phyloP scores from a whole-genome alignment of 768 basidiomycete genomes.

The Termitomyces sp. region DNA sequence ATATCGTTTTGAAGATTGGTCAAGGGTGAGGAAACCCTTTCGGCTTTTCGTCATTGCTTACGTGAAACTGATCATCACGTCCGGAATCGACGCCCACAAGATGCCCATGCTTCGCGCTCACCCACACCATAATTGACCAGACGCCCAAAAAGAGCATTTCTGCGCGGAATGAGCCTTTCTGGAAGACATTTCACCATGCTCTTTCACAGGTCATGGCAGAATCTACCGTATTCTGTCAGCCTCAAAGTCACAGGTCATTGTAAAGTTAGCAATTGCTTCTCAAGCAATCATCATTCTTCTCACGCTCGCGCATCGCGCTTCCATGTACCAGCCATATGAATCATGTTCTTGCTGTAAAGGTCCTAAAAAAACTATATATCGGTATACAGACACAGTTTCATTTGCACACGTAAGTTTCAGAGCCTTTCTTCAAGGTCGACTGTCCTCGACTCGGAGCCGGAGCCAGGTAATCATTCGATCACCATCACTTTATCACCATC shows the following conservation, averaged over 20 bases:
- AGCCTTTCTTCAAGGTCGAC: no score
- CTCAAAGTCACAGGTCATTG: neutral
- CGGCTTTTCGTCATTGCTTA: constrained; percentile 12
- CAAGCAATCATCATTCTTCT: neutral
- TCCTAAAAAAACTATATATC: neutral
- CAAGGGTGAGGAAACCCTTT: neutral
- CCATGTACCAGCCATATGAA: neutral
- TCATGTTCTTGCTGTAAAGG: neutral
- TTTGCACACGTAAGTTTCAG: no score
- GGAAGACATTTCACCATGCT: neutral
- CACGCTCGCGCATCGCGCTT: neutral
- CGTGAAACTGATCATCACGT: constrained; percentile 7
- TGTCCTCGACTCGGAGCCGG: neutral
- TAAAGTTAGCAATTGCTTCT: neutral
- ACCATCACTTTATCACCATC: no score
- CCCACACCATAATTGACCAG: neutral
- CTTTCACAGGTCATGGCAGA: neutral
- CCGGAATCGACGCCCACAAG: neutral
- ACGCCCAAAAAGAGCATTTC: neutral
- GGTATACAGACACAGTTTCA: no score
- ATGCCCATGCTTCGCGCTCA: neutral
- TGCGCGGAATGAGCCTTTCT: neutral
- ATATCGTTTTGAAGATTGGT: neutral
- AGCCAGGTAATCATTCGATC: neutral
- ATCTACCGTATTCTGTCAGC: neutral